Evolutionary conservation across 805 yeast species (phyloP).

Genomic region (Kuraishia capsulata): DNA sequence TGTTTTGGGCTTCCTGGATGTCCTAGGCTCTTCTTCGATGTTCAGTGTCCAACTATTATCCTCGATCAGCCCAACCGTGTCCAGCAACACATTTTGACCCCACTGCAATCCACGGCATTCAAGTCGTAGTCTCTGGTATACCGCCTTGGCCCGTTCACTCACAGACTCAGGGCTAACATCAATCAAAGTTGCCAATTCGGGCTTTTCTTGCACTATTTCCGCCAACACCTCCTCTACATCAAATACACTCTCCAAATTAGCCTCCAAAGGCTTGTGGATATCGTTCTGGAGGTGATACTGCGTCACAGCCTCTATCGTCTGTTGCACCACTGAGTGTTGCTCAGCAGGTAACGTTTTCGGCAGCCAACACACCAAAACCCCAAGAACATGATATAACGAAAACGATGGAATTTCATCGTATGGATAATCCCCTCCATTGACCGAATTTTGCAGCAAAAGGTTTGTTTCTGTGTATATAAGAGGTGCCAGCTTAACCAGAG

Average conservation of each 20-base stretch:
- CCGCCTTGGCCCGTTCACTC: neutral
- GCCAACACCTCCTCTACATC: slow-evolving; percentile 1
- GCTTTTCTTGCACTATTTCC: neutral
- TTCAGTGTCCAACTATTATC: too few relatives aligned
- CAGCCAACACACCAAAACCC: slow-evolving; percentile 1
- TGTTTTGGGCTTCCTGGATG: too few relatives aligned
- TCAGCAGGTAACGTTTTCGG: slow-evolving; percentile 4
- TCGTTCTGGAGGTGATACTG: neutral
- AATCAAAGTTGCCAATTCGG: neutral
- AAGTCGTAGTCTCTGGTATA: neutral
- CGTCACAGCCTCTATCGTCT: neutral
- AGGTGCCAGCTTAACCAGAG: neutral
- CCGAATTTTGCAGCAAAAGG: neutral
- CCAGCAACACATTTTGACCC: too few relatives aligned
- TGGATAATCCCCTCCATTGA: neutral
- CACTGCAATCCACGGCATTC: too few relatives aligned
- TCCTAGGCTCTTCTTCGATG: too few relatives aligned
- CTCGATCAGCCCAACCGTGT: too few relatives aligned
- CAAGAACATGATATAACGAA: slow-evolving; percentile 3
- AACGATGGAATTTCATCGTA: neutral
- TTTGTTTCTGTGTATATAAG: neutral
- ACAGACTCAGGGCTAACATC: slow-evolving; percentile 1
- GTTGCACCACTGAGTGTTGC: neutral
- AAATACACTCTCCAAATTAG: neutral
- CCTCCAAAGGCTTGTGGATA: neutral